Base-by-base conservation (phyloP, 352 stramenopile species). In the Phytopythium litorale region DNA sequence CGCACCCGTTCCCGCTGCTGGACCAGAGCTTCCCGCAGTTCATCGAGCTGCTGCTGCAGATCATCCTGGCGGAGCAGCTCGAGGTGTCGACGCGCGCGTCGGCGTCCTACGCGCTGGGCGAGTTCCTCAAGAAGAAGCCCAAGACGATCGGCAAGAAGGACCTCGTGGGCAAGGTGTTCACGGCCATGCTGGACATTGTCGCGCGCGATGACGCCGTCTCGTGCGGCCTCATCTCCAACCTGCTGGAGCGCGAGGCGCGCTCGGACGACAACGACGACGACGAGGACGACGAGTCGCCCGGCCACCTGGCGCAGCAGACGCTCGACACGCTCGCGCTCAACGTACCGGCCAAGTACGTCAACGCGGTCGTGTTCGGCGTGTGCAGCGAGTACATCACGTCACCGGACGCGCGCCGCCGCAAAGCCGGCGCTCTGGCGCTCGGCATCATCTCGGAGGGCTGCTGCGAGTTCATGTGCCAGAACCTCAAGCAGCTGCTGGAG, bases 361-460 rank as follows among this genome's bases (percentile, higher is more conserved):
- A 93, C 69, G 61, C 58, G 21, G 76, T 91, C 11, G 83, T 92
- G 13, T 92, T 94, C 51, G 76, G 71, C 13, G 71, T 89, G 28
- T 92, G 81, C 64, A 91, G 87, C 62, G 83, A 97, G 54, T 97
- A 97, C 71, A 94, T 99, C 56, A 82, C 81, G 56, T 93, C 86
- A 49, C 72, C 86, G 18, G 83, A 98, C 56, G 71, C 92, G 6
- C 88, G 89, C 38, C 93, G 95, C 66, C 90, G 97, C 53, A 99
- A 99, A 76, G 97, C 97, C 51, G 97, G 96, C 57, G 95, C 98
- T 62, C 86, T 98, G n/a, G 83, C 94, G 33, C 79, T 99, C 32
- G 97, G 96, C 55, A 98, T 99, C 56, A 91, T 99, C 65, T 97
- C 96, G 43, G 97, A 99, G 78, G 97, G 96, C 56, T 98, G 95